Conservation (phyloP, 192 early-diverging fungal genomes). For the Entophlyctis luteolus region DNA sequence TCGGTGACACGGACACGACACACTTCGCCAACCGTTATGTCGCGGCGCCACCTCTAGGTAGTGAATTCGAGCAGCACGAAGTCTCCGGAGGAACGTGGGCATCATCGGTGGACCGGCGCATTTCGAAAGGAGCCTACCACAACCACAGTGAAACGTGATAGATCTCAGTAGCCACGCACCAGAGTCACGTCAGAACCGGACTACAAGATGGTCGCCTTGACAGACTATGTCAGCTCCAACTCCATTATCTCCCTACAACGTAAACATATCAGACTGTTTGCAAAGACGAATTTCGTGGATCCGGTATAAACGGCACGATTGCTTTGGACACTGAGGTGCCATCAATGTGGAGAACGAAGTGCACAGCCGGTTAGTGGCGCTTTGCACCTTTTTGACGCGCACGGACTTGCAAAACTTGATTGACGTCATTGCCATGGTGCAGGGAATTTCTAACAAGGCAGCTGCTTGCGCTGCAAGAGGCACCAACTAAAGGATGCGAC, state of each 20-base stretch:
- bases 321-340: conserved; percentile 74
- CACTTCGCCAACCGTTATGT: conserved; percentile 65
- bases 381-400: conserved; percentile 76
- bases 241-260: conserved; percentile 92
- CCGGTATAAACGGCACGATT: conserved; percentile 4
- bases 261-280: conserved; percentile 82
- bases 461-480: conserved; percentile 69
- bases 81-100: conserved; percentile 78
- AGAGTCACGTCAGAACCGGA: conserved; percentile 56
- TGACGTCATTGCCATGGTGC: conserved; percentile 87
- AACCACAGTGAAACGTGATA: neutral
- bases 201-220: conserved; percentile 38
- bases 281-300: neutral
- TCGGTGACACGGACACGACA: conserved; percentile 71
- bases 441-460: conserved; percentile 95
- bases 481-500: no score
- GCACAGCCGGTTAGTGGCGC: conserved; percentile 91
- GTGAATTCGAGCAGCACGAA: conserved; percentile 70
- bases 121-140: conserved; percentile 37
- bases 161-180: conserved; percentile 47
- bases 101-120: conserved; percentile 87
- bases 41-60: conserved; percentile 33
- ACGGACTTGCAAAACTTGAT: conserved; percentile 97
- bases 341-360: conserved; percentile 91
- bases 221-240: conserved; percentile 97